These are phyloP conservation scores for Globisporangium heterothallicum DNA, from an alignment of 352 stramenopile genomes.

Conservation along the genomic window DNA sequence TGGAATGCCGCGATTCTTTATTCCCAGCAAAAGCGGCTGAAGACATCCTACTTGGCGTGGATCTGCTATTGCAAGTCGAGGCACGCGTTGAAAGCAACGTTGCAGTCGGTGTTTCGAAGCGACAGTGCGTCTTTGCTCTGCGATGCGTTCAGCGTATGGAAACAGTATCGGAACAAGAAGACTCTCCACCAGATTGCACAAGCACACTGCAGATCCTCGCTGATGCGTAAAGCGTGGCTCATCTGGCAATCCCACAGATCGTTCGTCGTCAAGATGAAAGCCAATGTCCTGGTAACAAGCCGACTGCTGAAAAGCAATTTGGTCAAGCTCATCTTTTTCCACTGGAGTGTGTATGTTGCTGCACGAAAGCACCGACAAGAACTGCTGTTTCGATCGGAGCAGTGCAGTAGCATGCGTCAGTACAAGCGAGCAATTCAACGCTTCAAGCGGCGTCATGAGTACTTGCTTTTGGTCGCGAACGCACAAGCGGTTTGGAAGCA, in stretches of 20 bases:
- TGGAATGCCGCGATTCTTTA: background rate
- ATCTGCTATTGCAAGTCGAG: background rate
- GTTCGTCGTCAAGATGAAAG: constrained; percentile 23
- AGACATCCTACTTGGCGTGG: constrained; percentile 1
- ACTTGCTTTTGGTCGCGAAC: background rate
- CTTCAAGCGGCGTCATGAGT: background rate
- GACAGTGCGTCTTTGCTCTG: constrained; percentile 8
- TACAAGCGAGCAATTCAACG: background rate
- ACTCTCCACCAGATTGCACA: constrained; percentile 18
- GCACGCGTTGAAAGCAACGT: constrained; percentile 4
- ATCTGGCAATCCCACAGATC: constrained; percentile 13
- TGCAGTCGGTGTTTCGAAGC: constrained; percentile 12
- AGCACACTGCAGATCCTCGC: constrained; percentile 2
- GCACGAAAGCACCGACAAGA: background rate
- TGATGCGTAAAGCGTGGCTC: constrained; percentile 19
- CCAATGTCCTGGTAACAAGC: constrained; percentile 20
- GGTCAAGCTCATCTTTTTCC: constrained; percentile 16
- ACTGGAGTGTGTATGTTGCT: constrained; percentile 21
- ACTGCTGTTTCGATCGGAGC: background rate
- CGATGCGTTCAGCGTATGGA: constrained; percentile 10
- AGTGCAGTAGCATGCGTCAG: background rate
- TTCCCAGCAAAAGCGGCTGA: background rate
- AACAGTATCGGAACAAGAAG: constrained; percentile 5
- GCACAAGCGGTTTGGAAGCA: background rate
- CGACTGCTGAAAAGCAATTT: constrained; percentile 24